Base-by-base conservation (phyloP, 2,329 filamentous ascomycete species). In the Alternaria conjuncta region DNA sequence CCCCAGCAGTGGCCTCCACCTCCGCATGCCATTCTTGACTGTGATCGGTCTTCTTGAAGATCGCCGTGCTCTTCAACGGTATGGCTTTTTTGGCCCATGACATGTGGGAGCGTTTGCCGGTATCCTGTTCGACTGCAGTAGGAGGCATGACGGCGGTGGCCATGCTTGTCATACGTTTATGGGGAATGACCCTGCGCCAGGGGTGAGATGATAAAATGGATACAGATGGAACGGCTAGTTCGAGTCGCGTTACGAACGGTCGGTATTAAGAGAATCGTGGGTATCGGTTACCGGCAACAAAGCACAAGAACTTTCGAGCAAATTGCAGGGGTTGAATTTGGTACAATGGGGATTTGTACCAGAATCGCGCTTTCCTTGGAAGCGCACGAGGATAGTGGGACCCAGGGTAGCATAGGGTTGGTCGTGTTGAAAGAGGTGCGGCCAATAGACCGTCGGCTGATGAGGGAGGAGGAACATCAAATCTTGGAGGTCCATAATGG, bases 11-110 rank as follows among this genome's bases (percentile, higher is more conserved):
- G 44, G 69, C 68, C 28, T 74, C 67, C 44, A 78, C 67, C 12
- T 67, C 57, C 41, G 68, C 58, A 60, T 76, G 72, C 74, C 75
- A 77, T 60, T 74, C 71, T 57, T 77, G 68, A 32, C 75, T 75
- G 25, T 71, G 71, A 43, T 71, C 72, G 30, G 64, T 60, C 47
- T 72, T 74, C 21, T 63, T 68, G 60, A 77, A 76, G 7, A 77
- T 36, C 1, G 46, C 15, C 2, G 65, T 64, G 12, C 57, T 63
- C n/a, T 58, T 70, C 20, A 69, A 28, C 9, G 66, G 60, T n/a
- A 61, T 56, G 7, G 61, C 20, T 50, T 65, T 71, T 32, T 67
- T 67, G n/a, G 60, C 28, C 61, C 64, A 68, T 21, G 67, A 55
- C 15, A 65, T 51, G 23, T 57, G 61, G n/a, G 64, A 41, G 18